phyloP scores from a whole-genome alignment of 139 green algal genomes.

The Chlorella ohadii region DNA sequence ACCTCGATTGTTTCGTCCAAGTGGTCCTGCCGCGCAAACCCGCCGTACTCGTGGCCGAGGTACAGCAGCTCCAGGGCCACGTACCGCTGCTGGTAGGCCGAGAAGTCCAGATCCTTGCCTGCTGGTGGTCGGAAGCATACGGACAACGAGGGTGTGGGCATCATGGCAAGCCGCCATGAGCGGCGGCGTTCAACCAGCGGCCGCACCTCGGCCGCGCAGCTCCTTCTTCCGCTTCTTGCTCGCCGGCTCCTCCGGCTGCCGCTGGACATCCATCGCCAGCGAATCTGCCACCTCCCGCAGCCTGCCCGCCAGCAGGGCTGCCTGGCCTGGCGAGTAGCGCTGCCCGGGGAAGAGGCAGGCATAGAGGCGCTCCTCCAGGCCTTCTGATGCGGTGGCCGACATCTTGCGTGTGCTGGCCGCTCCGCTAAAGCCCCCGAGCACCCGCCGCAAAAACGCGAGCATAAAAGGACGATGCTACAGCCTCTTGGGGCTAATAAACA shows the following conservation, averaged over 20 bases:
- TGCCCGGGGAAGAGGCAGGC: not conserved
- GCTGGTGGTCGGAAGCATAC: too few species aligned
- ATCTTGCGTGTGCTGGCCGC: too few species aligned
- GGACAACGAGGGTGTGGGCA: too few species aligned
- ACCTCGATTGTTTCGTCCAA: slow-evolving; percentile 83
- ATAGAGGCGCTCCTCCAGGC: slow-evolving; percentile 8
- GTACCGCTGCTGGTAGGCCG: slow-evolving; percentile 54
- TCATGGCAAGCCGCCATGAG: too few species aligned
- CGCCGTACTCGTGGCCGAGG: slow-evolving; percentile 77
- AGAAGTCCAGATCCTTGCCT: slow-evolving; percentile 46
- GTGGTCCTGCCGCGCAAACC: slow-evolving; percentile 83
- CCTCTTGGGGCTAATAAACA: too few species aligned
- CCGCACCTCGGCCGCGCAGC: not conserved
- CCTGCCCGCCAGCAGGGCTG: not conserved
- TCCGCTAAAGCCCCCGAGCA: too few species aligned
- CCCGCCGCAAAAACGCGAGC: too few species aligned
- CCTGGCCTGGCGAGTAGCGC: not conserved
- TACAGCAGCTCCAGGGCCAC: slow-evolving; percentile 90
- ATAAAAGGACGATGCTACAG: too few species aligned
- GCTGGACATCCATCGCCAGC: not conserved
- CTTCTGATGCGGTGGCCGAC: not conserved
- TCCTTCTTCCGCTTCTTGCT: slow-evolving; percentile 13
- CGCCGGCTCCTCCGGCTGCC: not conserved
- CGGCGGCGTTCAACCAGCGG: not conserved
- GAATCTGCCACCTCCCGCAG: slow-evolving; percentile 18